A percentile compares a stretch with the other conserved stretches of the same genome.
Conservation (phyloP, 2,329 filamentous ascomycete genomes). For the Aureobasidium melanogenum region DNA sequence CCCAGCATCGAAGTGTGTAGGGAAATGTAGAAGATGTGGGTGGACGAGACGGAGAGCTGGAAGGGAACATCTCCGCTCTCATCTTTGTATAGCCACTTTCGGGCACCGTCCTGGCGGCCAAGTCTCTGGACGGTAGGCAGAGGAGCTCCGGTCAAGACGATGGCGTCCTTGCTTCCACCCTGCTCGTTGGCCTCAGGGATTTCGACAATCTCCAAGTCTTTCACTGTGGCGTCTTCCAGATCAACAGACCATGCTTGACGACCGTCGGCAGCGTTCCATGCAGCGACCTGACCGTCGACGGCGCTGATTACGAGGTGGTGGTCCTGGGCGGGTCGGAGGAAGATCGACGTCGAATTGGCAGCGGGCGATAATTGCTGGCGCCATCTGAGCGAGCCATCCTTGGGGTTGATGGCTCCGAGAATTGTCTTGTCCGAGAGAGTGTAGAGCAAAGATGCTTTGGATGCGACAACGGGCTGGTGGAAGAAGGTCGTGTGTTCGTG, state of each 20-base stretch:
- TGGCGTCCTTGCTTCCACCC: constrained; percentile 53
- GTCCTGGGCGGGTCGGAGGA: constrained; percentile 66
- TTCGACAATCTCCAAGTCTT: constrained; percentile 70
- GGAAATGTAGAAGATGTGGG: constrained; percentile 65
- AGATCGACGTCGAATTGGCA: constrained; percentile 26
- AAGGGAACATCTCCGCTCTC: constrained; percentile 58
- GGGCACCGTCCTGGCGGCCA: constrained; percentile 60
- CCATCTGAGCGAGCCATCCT: constrained; percentile 78
- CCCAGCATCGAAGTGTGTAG: constrained; percentile 57
- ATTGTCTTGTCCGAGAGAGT: constrained; percentile 78
- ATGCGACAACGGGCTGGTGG: constrained; percentile 72
- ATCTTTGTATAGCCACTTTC: constrained; percentile 72
- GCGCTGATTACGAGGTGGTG: constrained; percentile 71
- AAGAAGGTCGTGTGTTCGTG: constrained; percentile 84
- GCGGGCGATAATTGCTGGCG: constrained; percentile 59
- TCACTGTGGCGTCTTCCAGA: constrained; percentile 46
- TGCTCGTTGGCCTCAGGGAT: constrained; percentile 45
- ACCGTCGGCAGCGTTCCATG: constrained; percentile 79
- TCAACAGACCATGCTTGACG: constrained; percentile 65
- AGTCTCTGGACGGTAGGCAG: constrained; percentile 59
- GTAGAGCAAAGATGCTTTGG: constrained; percentile 83
- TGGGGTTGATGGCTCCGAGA: constrained; percentile 81
- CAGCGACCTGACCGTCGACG: constrained; percentile 58
- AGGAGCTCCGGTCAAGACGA: constrained; percentile 56
- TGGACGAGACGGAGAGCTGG: constrained; percentile 62